These are phyloP conservation scores for Talaromyces thailandensis DNA, from an alignment of 495 filamentous ascomycete genomes.

Conservation along the genomic window DNA sequence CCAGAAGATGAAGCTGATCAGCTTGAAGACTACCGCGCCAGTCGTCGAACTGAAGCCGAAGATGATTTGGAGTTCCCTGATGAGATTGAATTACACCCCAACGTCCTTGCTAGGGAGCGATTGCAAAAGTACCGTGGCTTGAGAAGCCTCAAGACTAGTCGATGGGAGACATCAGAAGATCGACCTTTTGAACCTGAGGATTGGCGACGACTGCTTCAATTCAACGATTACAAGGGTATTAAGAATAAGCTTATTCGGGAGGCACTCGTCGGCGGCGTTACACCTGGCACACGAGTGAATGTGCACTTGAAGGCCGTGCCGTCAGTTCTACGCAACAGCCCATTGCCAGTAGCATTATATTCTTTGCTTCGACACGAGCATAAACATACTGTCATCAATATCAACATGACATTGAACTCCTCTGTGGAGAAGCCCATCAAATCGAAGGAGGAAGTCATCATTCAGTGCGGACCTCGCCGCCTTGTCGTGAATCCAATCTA, in stretches of 20 bases:
- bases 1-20: constrained; percentile 78
- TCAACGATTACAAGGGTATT: constrained; percentile 74
- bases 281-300: constrained; percentile 70
- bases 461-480: constrained; percentile 81
- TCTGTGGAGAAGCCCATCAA: constrained; percentile 64
- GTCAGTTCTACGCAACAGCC: constrained; percentile 43
- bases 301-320: constrained; percentile 72
- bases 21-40: constrained; percentile 67
- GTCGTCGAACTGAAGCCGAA: constrained; percentile 65
- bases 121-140: constrained; percentile 79
- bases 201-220: constrained; percentile 74
- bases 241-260: constrained; percentile 68
- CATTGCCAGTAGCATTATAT: constrained; percentile 60
- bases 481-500: constrained; percentile 85
- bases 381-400: constrained; percentile 80
- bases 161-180: constrained; percentile 86
- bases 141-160: constrained; percentile 77
- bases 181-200: constrained; percentile 77
- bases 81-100: constrained; percentile 88
- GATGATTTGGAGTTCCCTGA: constrained; percentile 95
- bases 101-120: constrained; percentile 77
- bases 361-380: constrained; percentile 89
- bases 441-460: constrained; percentile 80
- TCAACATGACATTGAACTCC: constrained; percentile 72
- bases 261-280: constrained; percentile 75